Evolutionary conservation across 2,329 filamentous ascomycete genomes (phyloP), one percentile per base, ranked within the genome.

Genomic region (Pseudocercospora vitis): DNA sequence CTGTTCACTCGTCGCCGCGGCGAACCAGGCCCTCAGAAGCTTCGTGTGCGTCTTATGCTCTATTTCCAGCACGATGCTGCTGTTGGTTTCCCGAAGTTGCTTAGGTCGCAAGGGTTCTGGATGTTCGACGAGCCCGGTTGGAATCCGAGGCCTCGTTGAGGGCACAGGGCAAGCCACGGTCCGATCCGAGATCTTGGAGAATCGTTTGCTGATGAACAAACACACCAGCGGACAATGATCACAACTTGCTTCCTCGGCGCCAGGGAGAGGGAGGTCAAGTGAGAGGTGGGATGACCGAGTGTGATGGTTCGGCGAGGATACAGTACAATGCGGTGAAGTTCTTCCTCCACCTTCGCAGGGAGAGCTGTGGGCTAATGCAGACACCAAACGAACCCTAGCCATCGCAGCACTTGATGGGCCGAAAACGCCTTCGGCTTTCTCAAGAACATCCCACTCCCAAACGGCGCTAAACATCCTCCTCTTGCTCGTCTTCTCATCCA

Each of bases 21-120:
- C 42, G 29, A 31, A 31, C 24, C 23, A 29, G 42, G 24, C 24
- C 21, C 9, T 42, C n/a, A 18, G 18, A 42, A 42, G 37, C 37
- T 42, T 42, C 23, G 24, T 24, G 23, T 4, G 4, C 7, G 24
- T 28, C 24, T 28, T n/a, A 45, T 45, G 42, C 24, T 31, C 42
- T 28, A 12, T 45, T 28, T 21, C 42, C 23, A 45, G 24, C 9
- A n/a, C 26, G 39, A 18, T 44, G 39, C n/a, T n/a, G 39, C 19
- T 44, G 42, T 45, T 45, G 42, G 42, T 29, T 42, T 42, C 24
- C 14, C 23, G 42, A 28, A 29, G 42, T 16, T 45, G 42, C 23
- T 45, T 29, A n/a, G 24, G 21, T 28, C 23, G 42, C 24, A 45
- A 29, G 42, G 24, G 42, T 16, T 28, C 12, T 29, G 37, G 37